phyloP scores from a whole-genome alignment of 2,329 filamentous ascomycete species.

The Monosporascus sp. region DNA sequence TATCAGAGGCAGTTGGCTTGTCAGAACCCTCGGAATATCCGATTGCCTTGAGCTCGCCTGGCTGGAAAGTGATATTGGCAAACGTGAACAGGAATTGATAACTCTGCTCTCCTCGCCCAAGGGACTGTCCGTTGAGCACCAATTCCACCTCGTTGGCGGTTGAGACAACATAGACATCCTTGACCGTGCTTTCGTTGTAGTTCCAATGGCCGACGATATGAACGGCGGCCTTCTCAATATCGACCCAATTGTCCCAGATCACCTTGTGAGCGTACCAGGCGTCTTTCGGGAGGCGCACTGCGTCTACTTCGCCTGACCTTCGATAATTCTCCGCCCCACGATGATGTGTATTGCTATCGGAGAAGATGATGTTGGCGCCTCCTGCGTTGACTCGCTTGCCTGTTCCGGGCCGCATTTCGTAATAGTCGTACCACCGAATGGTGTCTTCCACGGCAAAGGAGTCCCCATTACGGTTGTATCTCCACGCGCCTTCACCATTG shows the following conservation, averaged over 20 bases:
- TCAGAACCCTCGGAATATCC: not conserved
- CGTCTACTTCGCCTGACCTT: constrained; percentile 1
- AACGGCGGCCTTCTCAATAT: not conserved
- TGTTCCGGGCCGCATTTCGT: not conserved
- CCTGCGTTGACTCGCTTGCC: constrained; percentile 1
- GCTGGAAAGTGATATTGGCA: too few relatives aligned
- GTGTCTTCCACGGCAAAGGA: not conserved
- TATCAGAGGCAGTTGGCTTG: not conserved
- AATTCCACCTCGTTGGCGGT: constrained; percentile 1
- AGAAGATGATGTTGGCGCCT: constrained; percentile 2
- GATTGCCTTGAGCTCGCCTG: not conserved
- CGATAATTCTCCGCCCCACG: constrained; percentile 1
- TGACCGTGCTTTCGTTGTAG: constrained; percentile 1
- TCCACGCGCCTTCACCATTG: not conserved
- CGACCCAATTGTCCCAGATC: constrained; percentile 3
- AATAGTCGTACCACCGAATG: constrained; percentile 1
- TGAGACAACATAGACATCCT: constrained; percentile 2
- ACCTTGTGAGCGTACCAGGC: constrained; percentile 1
- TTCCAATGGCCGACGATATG: constrained; percentile 2
- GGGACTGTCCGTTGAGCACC: not conserved
- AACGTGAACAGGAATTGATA: not conserved
- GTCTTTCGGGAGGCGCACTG: constrained; percentile 1
- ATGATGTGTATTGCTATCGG: constrained; percentile 1
- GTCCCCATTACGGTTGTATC: not conserved
- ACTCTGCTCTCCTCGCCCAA: not conserved